Conservation (phyloP, 345 rosid genomes). For the Syzygium jambos region DNA sequence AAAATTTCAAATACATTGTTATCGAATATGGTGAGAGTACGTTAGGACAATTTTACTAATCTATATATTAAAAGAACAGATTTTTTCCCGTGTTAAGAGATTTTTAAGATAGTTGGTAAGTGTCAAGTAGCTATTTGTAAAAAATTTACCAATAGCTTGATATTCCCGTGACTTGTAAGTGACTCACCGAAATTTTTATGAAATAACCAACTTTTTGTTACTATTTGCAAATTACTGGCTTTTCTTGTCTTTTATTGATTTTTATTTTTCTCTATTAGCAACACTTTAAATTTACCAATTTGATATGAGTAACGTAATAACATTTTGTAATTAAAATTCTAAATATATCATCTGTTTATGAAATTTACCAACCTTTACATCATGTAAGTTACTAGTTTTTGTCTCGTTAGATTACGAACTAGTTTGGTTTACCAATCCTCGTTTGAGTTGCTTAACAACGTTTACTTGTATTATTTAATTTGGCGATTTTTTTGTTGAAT, state of each 20-base stretch:
- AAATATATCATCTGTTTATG: not conserved
- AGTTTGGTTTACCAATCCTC: not conserved
- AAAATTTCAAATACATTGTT: not conserved
- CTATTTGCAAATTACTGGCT: not conserved
- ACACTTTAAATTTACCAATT: not conserved
- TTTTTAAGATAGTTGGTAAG: not conserved
- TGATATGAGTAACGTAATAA: not conserved
- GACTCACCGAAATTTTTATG: not conserved
- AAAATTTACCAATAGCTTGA: not conserved
- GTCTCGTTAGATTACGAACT: not conserved
- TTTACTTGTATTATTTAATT: not conserved
- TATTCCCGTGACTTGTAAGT: no score
- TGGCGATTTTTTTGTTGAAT: not conserved
- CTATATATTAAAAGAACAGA: not conserved
- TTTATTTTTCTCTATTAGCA: not conserved
- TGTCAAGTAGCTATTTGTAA: not conserved
- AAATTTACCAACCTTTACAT: not conserved
- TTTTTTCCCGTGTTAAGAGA: not conserved
- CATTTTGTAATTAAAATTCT: not conserved
- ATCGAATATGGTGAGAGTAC: not conserved
- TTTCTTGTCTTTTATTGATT: not conserved
- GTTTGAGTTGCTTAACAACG: not conserved
- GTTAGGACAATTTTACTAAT: not conserved
- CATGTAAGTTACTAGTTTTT: not conserved
- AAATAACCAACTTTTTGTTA: not conserved